phyloP scores from a whole-genome alignment of 1,284 basidiomycete genomes.

The Leccinum pseudoinsigne region DNA sequence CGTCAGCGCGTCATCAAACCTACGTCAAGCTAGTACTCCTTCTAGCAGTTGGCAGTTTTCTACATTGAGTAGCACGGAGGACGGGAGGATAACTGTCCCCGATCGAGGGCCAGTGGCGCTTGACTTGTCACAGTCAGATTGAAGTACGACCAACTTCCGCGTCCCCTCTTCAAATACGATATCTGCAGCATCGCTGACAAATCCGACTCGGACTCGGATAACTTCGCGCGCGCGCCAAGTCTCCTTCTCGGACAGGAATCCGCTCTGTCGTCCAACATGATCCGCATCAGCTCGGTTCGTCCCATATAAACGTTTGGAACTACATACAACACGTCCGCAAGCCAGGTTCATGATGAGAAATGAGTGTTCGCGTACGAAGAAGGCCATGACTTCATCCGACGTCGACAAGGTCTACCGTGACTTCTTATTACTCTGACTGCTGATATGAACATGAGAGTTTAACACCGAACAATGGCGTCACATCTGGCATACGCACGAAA shows the following conservation, averaged over 20 bases:
- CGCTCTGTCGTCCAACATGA: conserved; percentile 1
- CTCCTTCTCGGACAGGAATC: conserved; percentile 1
- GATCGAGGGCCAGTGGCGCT: conserved; percentile 1
- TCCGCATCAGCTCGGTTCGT: not conserved
- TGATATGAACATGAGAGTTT: conserved; percentile 18
- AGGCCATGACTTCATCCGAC: conserved; percentile 10
- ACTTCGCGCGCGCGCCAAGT: not conserved
- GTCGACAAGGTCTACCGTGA: conserved; percentile 15
- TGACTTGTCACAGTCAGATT: conserved; percentile 11
- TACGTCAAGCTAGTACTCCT: not conserved
- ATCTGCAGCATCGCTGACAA: conserved; percentile 2
- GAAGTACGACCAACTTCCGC: conserved; percentile 1
- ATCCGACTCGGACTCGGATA: not conserved
- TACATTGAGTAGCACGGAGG: too few relatives aligned
- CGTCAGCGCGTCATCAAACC: conserved; percentile 2
- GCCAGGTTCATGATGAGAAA: not conserved
- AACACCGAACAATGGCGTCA: conserved; percentile 18
- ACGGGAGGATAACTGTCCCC: too few relatives aligned
- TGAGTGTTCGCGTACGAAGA: conserved; percentile 15
- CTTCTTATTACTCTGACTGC: conserved; percentile 13
- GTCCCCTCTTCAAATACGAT: not conserved
- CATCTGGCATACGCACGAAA: conserved; percentile 4
- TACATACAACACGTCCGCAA: not conserved
- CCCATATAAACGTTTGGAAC: not conserved
- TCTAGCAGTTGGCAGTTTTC: conserved; percentile 7